Conservation (phyloP, 306 rosid genomes). For the Citrullus amarus region DNA sequence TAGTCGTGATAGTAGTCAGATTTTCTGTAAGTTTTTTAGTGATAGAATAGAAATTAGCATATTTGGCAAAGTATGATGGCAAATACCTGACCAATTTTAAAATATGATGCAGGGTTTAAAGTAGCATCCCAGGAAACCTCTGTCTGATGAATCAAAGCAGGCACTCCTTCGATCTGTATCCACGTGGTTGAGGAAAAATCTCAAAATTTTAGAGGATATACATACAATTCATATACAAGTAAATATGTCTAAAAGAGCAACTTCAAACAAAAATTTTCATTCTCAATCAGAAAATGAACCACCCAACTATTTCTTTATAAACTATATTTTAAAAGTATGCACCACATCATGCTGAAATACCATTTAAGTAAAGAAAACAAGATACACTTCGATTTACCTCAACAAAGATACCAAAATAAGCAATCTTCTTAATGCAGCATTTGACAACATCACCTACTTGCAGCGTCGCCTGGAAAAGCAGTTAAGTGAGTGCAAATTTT, state of each 20-base stretch:
- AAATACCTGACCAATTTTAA: conserved; percentile 87
- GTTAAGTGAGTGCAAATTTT: neutral
- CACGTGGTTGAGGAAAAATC: conserved; percentile 6
- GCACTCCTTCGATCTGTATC: conserved; percentile 69
- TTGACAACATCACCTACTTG: conserved; percentile 87
- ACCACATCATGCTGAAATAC: neutral
- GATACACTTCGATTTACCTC: conserved; percentile 47
- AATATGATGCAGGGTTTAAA: conserved; percentile 56
- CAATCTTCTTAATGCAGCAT: conserved; percentile 64
- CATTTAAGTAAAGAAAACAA: neutral
- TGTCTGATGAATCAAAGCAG: conserved; percentile 86
- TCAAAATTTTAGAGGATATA: neutral
- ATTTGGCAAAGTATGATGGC: neutral
- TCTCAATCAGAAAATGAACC: neutral
- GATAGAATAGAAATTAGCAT: neutral
- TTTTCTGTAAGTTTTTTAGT: neutral
- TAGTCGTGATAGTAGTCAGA: neutral
- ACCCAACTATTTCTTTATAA: neutral
- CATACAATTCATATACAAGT: neutral
- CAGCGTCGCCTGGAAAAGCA: conserved; percentile 59
- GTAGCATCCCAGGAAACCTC: conserved; percentile 94
- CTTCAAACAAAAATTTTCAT: neutral
- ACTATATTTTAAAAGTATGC: neutral
- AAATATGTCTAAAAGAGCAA: neutral
- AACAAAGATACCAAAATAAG: conserved; percentile 88